A percentile compares a stretch with the other conserved stretches of the same genome.
Evolutionary conservation across 495 filamentous ascomycete genomes (phyloP).

Genomic region (Viridothelium virens): DNA sequence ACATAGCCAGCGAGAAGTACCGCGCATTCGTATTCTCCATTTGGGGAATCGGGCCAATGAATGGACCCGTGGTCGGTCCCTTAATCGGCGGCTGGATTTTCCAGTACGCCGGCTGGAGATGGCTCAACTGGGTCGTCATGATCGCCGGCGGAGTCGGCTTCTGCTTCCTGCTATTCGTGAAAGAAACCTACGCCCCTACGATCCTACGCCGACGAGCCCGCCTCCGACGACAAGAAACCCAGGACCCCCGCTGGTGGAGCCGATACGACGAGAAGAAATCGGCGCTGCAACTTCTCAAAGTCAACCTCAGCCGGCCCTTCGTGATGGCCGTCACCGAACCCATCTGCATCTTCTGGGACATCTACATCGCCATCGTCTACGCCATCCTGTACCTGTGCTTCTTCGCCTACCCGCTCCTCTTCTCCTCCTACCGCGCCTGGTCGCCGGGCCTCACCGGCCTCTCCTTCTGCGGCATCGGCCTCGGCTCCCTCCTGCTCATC

Average conservation of each 20-base stretch:
- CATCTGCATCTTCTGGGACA: conserved; percentile 73
- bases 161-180: conserved; percentile 45
- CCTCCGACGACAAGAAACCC: conserved; percentile 60
- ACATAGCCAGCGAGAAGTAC: conserved; percentile 63
- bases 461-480: conserved; percentile 71
- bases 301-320: conserved; percentile 70
- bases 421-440: conserved; percentile 65
- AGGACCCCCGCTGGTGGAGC: conserved; percentile 67
- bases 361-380: conserved; percentile 58
- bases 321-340: conserved; percentile 73
- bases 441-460: conserved; percentile 63
- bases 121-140: conserved; percentile 78
- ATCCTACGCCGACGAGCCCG: conserved; percentile 64
- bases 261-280: conserved; percentile 61
- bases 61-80: conserved; percentile 51
- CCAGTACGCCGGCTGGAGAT: conserved; percentile 75
- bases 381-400: conserved; percentile 79
- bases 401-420: conserved; percentile 76
- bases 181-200: conserved; percentile 72
- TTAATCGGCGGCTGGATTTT: conserved; percentile 70
- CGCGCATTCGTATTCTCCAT: conserved; percentile 65
- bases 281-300: conserved; percentile 50
- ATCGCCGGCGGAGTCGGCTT: conserved; percentile 56
- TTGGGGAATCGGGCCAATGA: conserved; percentile 72
- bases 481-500: conserved; percentile 63